phyloP scores from a whole-genome alignment of 2,329 filamentous ascomycete species.

The Madurella fahalii region DNA sequence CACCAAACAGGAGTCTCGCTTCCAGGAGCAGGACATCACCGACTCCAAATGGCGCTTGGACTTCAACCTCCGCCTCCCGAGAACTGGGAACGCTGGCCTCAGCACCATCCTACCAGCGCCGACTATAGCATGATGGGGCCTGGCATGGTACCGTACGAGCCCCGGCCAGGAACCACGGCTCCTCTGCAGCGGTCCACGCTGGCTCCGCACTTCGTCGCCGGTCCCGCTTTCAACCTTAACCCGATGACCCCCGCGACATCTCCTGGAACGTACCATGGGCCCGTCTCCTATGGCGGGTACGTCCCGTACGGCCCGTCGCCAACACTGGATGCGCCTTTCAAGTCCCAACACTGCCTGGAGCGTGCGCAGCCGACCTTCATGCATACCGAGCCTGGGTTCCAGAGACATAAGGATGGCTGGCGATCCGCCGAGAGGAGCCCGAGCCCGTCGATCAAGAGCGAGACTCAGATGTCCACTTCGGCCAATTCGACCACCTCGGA shows the following conservation, averaged over 20 bases:
- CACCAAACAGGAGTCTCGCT: background rate
- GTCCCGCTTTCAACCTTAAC: conserved; percentile 41
- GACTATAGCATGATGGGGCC: conserved; percentile 49
- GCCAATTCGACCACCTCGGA: conserved; percentile 14
- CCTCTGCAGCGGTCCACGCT: conserved; percentile 42
- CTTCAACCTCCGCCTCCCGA: conserved; percentile 42
- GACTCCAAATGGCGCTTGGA: conserved; percentile 44
- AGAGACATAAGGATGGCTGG: conserved; percentile 20
- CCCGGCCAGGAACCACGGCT: conserved; percentile 36
- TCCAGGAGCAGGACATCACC: conserved; percentile 27
- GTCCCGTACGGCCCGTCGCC: conserved; percentile 37
- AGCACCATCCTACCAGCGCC: conserved; percentile 36
- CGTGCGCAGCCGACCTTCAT: conserved; percentile 28
- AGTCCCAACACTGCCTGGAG: conserved; percentile 29
- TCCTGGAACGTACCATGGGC: conserved; percentile 38
- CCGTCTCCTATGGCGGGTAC: conserved; percentile 40
- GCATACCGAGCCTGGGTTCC: conserved; percentile 28
- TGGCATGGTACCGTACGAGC: conserved; percentile 47
- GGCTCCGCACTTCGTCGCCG: conserved; percentile 45
- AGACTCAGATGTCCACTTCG: conserved; percentile 25
- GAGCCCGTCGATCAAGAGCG: conserved; percentile 35
- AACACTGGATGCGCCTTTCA: conserved; percentile 27
- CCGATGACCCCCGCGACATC: conserved; percentile 41
- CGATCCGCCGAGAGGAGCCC: conserved; percentile 32
- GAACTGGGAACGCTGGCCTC: conserved; percentile 55